Evolutionary conservation across 1,284 basidiomycete genomes (phyloP).

Genomic region (Trametes pubescens): DNA sequence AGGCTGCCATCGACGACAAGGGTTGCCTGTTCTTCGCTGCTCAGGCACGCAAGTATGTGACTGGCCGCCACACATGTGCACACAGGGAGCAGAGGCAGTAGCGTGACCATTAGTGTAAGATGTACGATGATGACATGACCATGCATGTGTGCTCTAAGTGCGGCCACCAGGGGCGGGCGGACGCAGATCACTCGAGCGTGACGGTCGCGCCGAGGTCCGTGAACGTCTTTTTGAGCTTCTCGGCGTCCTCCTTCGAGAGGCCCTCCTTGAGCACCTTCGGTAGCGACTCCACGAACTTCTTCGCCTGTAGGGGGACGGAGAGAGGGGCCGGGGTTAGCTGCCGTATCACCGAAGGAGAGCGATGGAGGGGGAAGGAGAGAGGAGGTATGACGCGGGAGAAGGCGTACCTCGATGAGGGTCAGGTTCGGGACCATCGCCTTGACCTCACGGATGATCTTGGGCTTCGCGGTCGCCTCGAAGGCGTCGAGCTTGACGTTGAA

Average conservation of each 20-base stretch:
- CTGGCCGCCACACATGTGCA: not conserved
- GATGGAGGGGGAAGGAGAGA: no score
- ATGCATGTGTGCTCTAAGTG: constrained; percentile 23
- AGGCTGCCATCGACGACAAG: not conserved
- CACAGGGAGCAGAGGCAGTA: constrained; percentile 29
- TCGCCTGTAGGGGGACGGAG: constrained; percentile 69
- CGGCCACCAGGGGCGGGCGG: not conserved
- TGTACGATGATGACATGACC: constrained; percentile 25
- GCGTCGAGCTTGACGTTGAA: constrained; percentile 96
- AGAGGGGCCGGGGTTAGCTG: not conserved
- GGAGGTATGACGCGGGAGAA: constrained; percentile 11
- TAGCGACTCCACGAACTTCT: constrained; percentile 98
- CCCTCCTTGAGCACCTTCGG: constrained; percentile 97
- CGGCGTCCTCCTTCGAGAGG: constrained; percentile 96
- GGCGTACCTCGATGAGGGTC: constrained; percentile 92
- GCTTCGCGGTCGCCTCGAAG: constrained; percentile 90
- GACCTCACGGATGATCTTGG: constrained; percentile 98
- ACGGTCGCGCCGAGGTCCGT: constrained; percentile 91
- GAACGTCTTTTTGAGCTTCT: constrained; percentile 94
- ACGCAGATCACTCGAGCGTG: constrained; percentile 70
- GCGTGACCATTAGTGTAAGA: constrained; percentile 32
- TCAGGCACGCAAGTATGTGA: constrained; percentile 2
- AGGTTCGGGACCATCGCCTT: constrained; percentile 95
- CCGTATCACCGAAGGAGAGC: no score
- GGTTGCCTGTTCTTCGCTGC: not conserved